These are phyloP conservation scores for Rheum nobile DNA, from an alignment of 148 eudicot genomes.

Conservation along the genomic window DNA sequence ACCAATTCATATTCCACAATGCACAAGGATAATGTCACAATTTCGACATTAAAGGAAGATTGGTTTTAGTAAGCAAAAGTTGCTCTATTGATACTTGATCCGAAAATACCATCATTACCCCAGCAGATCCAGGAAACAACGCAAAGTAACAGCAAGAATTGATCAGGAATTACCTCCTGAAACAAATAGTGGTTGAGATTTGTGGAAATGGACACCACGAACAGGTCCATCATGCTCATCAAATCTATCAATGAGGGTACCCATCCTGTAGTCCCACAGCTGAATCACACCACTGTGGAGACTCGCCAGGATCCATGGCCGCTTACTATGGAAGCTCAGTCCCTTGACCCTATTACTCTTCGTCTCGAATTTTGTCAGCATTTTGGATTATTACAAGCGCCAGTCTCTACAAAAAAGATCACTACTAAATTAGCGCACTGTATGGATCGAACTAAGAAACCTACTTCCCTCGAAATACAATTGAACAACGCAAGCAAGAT, in stretches of 20 bases:
- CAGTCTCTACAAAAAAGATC: constrained; percentile 7
- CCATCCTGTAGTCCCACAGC: constrained; percentile 70
- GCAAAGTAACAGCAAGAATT: neutral
- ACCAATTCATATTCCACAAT: no score
- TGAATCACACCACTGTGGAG: constrained; percentile 70
- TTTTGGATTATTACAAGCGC: constrained; percentile 8
- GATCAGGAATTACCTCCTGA: constrained; percentile 43
- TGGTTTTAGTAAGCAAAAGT: no score
- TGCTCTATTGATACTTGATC: no score
- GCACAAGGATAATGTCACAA: no score
- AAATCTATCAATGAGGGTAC: constrained; percentile 55
- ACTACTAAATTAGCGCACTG: neutral
- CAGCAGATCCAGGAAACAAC: neutral
- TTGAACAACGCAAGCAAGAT: no score
- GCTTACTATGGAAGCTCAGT: constrained; percentile 53
- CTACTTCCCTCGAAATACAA: no score
- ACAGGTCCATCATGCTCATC: constrained; percentile 77
- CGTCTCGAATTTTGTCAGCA: constrained; percentile 66
- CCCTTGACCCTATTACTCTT: constrained; percentile 74
- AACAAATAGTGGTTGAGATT: constrained; percentile 60
- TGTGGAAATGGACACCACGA: constrained; percentile 60
- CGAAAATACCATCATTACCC: no score
- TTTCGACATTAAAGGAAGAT: no score
- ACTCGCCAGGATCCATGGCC: constrained; percentile 71
- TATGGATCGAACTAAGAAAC: neutral